Evolutionary conservation across 2,329 filamentous ascomycete species (phyloP).

Genomic region (Eutypella sp.): DNA sequence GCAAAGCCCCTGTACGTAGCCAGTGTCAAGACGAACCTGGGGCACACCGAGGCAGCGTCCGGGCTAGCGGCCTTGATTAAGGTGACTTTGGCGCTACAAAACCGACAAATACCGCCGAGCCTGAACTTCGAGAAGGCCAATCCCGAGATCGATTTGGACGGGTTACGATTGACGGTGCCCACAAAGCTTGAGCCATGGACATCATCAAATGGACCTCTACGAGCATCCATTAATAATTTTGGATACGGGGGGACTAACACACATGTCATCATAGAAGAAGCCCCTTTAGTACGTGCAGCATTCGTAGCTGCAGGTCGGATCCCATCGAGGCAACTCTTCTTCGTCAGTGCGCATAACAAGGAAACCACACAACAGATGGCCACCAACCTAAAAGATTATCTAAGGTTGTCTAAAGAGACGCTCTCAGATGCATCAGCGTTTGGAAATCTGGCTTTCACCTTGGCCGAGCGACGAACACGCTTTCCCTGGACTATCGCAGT

Average conservation of each 20-base stretch:
- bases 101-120: conserved; percentile 5
- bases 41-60: conserved; percentile 8
- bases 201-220: conserved; percentile 1
- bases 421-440: too few relatives aligned
- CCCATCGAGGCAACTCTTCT: neutral
- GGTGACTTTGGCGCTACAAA: conserved; percentile 3
- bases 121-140: conserved; percentile 6
- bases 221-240: conserved; percentile 30
- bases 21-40: conserved; percentile 9
- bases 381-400: too few relatives aligned
- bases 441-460: neutral
- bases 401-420: too few relatives aligned
- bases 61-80: conserved; percentile 10
- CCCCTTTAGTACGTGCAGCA: too few relatives aligned
- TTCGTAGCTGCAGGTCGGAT: too few relatives aligned
- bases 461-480: neutral
- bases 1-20: conserved; percentile 11
- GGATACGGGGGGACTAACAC: conserved; percentile 34
- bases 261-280: conserved; percentile 24
- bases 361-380: too few relatives aligned
- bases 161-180: conserved; percentile 4
- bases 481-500: neutral
- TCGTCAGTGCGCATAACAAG: too few relatives aligned
- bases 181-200: conserved; percentile 5
- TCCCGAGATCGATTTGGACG: conserved; percentile 8